Conservation (phyloP, 305 asterid genomes). For the Coffea humblotiana region DNA sequence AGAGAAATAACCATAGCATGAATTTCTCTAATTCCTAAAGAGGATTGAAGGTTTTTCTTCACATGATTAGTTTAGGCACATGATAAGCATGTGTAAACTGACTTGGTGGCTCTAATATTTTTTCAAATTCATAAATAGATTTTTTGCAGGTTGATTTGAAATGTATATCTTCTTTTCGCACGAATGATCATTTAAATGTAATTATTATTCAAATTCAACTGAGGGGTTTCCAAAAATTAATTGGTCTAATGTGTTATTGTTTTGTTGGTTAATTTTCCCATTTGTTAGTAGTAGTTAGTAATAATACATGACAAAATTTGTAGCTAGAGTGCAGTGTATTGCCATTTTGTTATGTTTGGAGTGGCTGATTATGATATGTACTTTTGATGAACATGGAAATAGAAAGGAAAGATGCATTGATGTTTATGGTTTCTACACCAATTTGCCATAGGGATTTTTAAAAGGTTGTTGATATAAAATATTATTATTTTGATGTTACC, state of each 20-base stretch:
- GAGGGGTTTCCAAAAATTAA: background rate
- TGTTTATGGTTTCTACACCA: background rate
- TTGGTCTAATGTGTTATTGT: background rate
- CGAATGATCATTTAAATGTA: background rate
- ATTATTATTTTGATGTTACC: background rate
- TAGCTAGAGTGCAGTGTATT: background rate
- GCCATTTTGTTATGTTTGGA: background rate
- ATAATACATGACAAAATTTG: no score
- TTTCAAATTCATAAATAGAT: no score
- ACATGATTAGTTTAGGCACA: background rate
- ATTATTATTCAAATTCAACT: background rate
- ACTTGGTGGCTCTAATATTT: background rate
- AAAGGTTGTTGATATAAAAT: background rate
- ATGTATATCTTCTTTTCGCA: background rate
- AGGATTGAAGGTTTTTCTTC: background rate
- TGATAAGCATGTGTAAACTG: background rate
- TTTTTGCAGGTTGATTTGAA: background rate
- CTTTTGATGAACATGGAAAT: background rate
- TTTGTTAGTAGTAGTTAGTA: no score
- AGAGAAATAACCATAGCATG: no score
- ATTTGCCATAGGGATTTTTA: background rate
- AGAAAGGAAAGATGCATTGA: background rate
- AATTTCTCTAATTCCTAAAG: background rate
- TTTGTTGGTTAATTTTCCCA: background rate
- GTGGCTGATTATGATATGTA: background rate